A percentile compares a stretch with the other conserved stretches of the same genome.
Evolutionary conservation across 495 filamentous ascomycete species (phyloP).

Genomic region (Parathielavia appendiculata): DNA sequence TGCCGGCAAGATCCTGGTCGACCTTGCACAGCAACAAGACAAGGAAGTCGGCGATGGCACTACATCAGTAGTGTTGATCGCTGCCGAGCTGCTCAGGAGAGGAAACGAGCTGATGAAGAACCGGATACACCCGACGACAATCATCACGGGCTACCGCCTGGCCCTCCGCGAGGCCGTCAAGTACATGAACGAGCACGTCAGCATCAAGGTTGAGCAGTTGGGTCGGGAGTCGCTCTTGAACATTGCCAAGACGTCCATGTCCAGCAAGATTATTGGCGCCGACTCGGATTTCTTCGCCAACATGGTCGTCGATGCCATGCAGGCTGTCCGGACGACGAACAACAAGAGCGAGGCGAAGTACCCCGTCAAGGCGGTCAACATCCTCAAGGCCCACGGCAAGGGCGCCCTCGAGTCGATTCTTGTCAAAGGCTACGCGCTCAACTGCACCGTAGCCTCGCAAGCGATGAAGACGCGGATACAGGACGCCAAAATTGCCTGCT

Average conservation of each 20-base stretch:
- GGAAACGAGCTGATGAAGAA: constrained; percentile 99
- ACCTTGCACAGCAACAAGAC: constrained; percentile 96
- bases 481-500: constrained; percentile 92
- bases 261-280: constrained; percentile 93
- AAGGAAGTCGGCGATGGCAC: constrained; percentile 98
- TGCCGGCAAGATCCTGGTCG: constrained; percentile 96
- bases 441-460: constrained; percentile 98
- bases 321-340: constrained; percentile 88
- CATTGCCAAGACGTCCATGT: constrained; percentile 99
- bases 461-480: constrained; percentile 91
- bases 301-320: constrained; percentile 95
- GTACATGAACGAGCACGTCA: constrained; percentile 98
- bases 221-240: constrained; percentile 84
- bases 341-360: constrained; percentile 89
- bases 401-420: constrained; percentile 81
- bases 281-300: constrained; percentile 97
- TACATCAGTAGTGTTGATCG: constrained; percentile 95
- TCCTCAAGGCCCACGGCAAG: constrained; percentile 97
- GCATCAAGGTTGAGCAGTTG: constrained; percentile 86
- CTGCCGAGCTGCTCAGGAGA: constrained; percentile 87
- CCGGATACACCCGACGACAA: constrained; percentile 98
- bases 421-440: constrained; percentile 93
- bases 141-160: constrained; percentile 96
- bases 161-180: constrained; percentile 94
- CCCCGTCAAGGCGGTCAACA: constrained; percentile 97